phyloP scores from a whole-genome alignment of 2,329 filamentous ascomycete species.

The Trichoderma arundinaceum region DNA sequence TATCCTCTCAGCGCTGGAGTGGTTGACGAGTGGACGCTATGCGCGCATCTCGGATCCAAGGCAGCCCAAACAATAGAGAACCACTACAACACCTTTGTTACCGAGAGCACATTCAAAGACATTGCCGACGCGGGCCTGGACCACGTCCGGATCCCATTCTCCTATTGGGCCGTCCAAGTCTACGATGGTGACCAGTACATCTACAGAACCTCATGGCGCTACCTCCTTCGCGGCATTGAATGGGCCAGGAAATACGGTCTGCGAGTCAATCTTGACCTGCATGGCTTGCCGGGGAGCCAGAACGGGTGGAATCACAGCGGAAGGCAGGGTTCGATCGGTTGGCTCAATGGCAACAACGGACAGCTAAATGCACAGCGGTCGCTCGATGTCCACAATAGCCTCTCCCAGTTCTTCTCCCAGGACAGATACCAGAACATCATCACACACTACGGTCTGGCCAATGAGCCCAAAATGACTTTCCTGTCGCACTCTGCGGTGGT shows the following conservation, averaged over 20 bases:
- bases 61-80: conserved; percentile 77
- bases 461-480: conserved; percentile 88
- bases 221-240: conserved; percentile 89
- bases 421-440: conserved; percentile 90
- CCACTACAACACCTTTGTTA: conserved; percentile 90
- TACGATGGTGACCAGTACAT: conserved; percentile 90
- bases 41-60: conserved; percentile 68
- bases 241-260: conserved; percentile 92
- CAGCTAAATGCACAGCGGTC: conserved; percentile 77
- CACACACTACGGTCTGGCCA: conserved; percentile 90
- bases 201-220: conserved; percentile 86
- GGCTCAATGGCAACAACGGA: conserved; percentile 91
- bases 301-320: conserved; percentile 99
- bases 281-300: conserved; percentile 89
- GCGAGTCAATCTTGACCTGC: conserved; percentile 89
- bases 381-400: conserved; percentile 82
- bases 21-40: conserved; percentile 87
- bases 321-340: conserved; percentile 76
- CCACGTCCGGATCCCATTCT: conserved; percentile 94
- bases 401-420: conserved; percentile 93
- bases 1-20: conserved; percentile 68
- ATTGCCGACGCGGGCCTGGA: conserved; percentile 90
- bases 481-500: conserved; percentile 71
- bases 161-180: conserved; percentile 89
- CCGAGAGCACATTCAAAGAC: conserved; percentile 79